A percentile compares a stretch with the other conserved stretches of the same genome.
Conservation (phyloP, 2,329 filamentous ascomycete species). For the Aspergillus pseudoglaucus region DNA sequence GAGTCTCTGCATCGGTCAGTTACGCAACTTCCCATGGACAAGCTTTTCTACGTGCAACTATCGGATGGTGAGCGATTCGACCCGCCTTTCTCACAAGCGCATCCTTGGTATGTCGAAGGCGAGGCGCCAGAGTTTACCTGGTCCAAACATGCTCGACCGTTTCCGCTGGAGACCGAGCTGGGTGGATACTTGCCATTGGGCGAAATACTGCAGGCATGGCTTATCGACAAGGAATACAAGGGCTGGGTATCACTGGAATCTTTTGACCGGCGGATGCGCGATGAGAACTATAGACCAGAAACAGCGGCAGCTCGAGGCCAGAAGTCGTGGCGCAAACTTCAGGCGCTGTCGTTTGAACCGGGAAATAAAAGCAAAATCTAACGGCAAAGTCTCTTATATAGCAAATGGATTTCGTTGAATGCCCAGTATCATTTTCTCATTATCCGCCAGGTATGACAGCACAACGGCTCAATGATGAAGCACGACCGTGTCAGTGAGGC, state of each 20-base stretch:
- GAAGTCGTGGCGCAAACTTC: slow-evolving; percentile 15
- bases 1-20: slow-evolving; percentile 19
- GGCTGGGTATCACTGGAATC: slow-evolving; percentile 31
- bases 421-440: no score
- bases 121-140: slow-evolving; percentile 24
- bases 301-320: slow-evolving; percentile 13
- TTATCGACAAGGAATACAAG: slow-evolving; percentile 21
- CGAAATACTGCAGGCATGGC: slow-evolving; percentile 22
- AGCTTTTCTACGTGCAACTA: slow-evolving; percentile 31
- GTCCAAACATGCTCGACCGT: slow-evolving; percentile 25
- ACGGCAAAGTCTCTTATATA: no score
- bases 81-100: slow-evolving; percentile 21
- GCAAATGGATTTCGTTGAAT: no score
- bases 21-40: slow-evolving; percentile 17
- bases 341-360: background rate
- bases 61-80: slow-evolving; percentile 31
- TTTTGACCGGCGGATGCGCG: slow-evolving; percentile 26
- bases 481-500: no score
- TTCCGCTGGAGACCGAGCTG: slow-evolving; percentile 22
- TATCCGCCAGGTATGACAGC: no score
- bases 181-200: slow-evolving; percentile 23
- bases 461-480: no score
- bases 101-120: slow-evolving; percentile 24
- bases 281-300: slow-evolving; percentile 8
- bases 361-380: background rate